phyloP scores from a whole-genome alignment of 2,329 filamentous ascomycete genomes.

The Ophiostoma fasciatum region DNA sequence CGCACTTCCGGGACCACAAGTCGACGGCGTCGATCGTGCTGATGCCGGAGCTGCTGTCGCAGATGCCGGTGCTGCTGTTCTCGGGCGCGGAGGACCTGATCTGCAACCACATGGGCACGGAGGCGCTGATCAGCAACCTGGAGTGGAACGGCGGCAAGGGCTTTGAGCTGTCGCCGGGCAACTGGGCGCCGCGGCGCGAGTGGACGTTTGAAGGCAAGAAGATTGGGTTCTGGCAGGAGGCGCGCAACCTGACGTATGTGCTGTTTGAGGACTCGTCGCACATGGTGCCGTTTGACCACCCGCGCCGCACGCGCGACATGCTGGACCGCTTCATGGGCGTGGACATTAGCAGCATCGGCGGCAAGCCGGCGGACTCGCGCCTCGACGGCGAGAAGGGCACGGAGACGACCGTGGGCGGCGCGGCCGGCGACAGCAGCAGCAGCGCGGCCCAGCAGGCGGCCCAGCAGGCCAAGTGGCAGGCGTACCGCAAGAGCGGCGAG shows the following conservation, averaged over 20 bases:
- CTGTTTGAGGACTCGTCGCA: slow-evolving; percentile 91
- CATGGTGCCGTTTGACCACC: slow-evolving; percentile 95
- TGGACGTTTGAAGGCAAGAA: slow-evolving; percentile 86
- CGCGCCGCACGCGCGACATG: slow-evolving; percentile 83
- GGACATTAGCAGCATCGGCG: slow-evolving; percentile 79
- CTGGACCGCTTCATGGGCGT: slow-evolving; percentile 91
- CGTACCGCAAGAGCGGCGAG: slow-evolving; percentile 78
- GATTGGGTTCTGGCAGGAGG: slow-evolving; percentile 87
- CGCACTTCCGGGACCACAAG: slow-evolving; percentile 52
- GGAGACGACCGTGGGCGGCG: slow-evolving; percentile 61
- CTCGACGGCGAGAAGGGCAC: slow-evolving; percentile 77
- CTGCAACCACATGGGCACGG: slow-evolving; percentile 92
- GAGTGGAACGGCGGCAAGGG: slow-evolving; percentile 84
- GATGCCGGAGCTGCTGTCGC: slow-evolving; percentile 61
- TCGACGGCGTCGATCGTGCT: slow-evolving; percentile 61
- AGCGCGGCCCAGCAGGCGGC: slow-evolving; percentile 51
- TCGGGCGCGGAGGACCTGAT: slow-evolving; percentile 90
- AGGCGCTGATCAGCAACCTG: slow-evolving; percentile 79
- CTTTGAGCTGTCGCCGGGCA: slow-evolving; percentile 75
- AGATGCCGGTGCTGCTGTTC: slow-evolving; percentile 73
- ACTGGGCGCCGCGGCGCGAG: slow-evolving; percentile 79
- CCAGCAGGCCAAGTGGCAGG: slow-evolving; percentile 68
- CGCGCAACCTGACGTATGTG: slow-evolving; percentile 89
- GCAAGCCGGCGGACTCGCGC: slow-evolving; percentile 58
- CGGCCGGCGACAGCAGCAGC: slow-evolving; percentile 45